phyloP scores from a whole-genome alignment of 768 basidiomycete species.

The Lactarius vividus region DNA sequence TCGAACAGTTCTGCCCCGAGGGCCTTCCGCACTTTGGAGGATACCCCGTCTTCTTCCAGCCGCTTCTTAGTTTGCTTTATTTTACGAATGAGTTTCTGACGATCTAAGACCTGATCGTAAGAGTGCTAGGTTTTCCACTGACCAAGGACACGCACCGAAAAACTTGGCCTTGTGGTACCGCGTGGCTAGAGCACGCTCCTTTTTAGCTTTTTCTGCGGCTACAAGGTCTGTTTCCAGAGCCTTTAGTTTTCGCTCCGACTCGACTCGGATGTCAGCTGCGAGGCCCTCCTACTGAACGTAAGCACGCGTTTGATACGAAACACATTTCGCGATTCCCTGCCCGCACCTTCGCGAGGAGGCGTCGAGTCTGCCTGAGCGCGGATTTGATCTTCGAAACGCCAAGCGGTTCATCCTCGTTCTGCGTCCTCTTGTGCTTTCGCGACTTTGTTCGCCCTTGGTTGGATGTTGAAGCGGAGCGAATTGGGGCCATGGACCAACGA shows the following conservation, averaged over 20 bases:
- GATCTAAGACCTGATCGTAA: slow-evolving; percentile 48
- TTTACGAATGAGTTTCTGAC: slow-evolving; percentile 80
- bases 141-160: slow-evolving; percentile 59
- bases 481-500: slow-evolving; percentile 18
- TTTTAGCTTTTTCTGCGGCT: slow-evolving; percentile 56
- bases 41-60: slow-evolving; percentile 39
- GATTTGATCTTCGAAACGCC: slow-evolving; percentile 89
- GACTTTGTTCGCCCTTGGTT: not conserved
- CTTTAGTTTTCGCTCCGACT: slow-evolving; percentile 75
- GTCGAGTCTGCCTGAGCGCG: slow-evolving; percentile 73
- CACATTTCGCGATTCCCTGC: not conserved
- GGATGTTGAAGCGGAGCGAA: slow-evolving; percentile 14
- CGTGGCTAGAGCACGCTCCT: slow-evolving; percentile 69
- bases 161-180: slow-evolving; percentile 93
- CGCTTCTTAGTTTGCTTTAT: slow-evolving; percentile 65
- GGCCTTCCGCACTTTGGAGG: slow-evolving; percentile 37
- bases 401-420: slow-evolving; percentile 37
- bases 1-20: slow-evolving; percentile 52
- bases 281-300: slow-evolving; percentile 58
- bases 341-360: slow-evolving; percentile 76
- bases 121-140: not conserved
- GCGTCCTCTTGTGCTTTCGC: not conserved
- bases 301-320: not conserved
- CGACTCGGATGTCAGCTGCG: slow-evolving; percentile 79
- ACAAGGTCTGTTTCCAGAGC: slow-evolving; percentile 72